Evolutionary conservation across 2,329 filamentous ascomycete species (phyloP).

Genomic region (Pseudohalonectria lignicola): DNA sequence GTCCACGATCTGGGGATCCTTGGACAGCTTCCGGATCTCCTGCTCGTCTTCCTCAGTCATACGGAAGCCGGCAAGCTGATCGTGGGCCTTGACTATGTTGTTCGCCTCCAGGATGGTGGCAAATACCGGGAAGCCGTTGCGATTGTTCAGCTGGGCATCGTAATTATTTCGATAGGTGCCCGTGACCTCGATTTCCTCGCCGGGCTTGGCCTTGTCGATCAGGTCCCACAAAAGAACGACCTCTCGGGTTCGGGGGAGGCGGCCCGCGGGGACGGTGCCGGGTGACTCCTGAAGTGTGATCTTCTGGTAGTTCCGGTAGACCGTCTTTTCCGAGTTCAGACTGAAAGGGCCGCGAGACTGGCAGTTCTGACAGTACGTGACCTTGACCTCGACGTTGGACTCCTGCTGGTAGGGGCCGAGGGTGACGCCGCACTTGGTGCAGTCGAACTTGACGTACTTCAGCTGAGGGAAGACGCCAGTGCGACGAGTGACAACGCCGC

Average conservation of each 20-base stretch:
- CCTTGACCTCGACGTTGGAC: slow-evolving; percentile 90
- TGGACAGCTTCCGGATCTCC: slow-evolving; percentile 74
- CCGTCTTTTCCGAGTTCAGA: slow-evolving; percentile 92
- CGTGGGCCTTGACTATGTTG: slow-evolving; percentile 92
- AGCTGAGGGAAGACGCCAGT: slow-evolving; percentile 95
- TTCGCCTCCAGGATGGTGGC: slow-evolving; percentile 96
- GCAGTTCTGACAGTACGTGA: slow-evolving; percentile 93
- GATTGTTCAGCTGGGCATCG: slow-evolving; percentile 94
- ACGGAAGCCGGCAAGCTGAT: slow-evolving; percentile 92
- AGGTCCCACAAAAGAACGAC: slow-evolving; percentile 95
- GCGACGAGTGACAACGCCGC: slow-evolving; percentile 86
- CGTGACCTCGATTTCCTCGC: slow-evolving; percentile 94
- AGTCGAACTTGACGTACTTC: slow-evolving; percentile 98
- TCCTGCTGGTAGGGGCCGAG: slow-evolving; percentile 96
- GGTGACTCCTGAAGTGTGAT: slow-evolving; percentile 94
- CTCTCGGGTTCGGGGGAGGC: slow-evolving; percentile 84
- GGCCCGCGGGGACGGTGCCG: slow-evolving; percentile 90
- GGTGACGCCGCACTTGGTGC: slow-evolving; percentile 81
- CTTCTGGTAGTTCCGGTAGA: slow-evolving; percentile 98
- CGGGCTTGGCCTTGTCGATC: slow-evolving; percentile 92
- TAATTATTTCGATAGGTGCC: slow-evolving; percentile 98
- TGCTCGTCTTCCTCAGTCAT: slow-evolving; percentile 93
- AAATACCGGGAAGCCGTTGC: slow-evolving; percentile 97
- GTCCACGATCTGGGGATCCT: slow-evolving; percentile 84
- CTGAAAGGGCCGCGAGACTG: slow-evolving; percentile 92